Percentiles rank a stretch among this genome's conserved stretches.
These are phyloP conservation scores for Talaromyces piceae DNA, from an alignment of 2,329 filamentous ascomycete genomes.

Conservation along the genomic window DNA sequence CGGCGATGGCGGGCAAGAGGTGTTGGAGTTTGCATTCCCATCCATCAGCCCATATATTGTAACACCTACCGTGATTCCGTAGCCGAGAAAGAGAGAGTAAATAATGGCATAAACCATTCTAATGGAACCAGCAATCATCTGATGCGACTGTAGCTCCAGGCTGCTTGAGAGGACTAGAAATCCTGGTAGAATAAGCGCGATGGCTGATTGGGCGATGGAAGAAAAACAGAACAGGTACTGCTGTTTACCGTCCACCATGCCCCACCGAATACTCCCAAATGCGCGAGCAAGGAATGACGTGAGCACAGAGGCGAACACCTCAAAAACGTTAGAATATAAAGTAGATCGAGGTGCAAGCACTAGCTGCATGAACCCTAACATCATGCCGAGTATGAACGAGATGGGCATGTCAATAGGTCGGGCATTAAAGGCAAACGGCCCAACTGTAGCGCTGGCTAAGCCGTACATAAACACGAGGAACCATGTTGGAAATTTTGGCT, in stretches of 20 bases:
- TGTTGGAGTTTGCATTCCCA: conserved; percentile 41
- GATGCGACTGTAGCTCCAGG: conserved; percentile 60
- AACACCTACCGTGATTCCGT: conserved; percentile 60
- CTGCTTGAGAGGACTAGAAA: conserved; percentile 53
- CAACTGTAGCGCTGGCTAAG: conserved; percentile 64
- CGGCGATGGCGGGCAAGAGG: conserved; percentile 42
- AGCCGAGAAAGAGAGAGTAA: conserved; percentile 62
- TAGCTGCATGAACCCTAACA: conserved; percentile 67
- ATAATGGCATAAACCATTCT: conserved; percentile 64
- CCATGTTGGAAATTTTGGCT: conserved; percentile 48
- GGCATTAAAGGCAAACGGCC: conserved; percentile 69
- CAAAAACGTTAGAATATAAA: conserved; percentile 56
- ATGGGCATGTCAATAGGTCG: conserved; percentile 70
- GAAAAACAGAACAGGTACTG: conserved; percentile 58
- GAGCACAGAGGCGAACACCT: conserved; percentile 55
- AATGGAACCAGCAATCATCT: conserved; percentile 61
- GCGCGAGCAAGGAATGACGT: conserved; percentile 61
- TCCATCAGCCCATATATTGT: conserved; percentile 56
- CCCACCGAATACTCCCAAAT: conserved; percentile 53
- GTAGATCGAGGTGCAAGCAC: conserved; percentile 67
- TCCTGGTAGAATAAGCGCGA: conserved; percentile 62
- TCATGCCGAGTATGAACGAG: conserved; percentile 63
- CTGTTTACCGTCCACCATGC: conserved; percentile 25
- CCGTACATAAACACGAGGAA: conserved; percentile 61
- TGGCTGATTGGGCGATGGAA: conserved; percentile 60